Evolutionary conservation across 805 yeast species (phyloP).

Genomic region (Blastobotrys peoriensis): DNA sequence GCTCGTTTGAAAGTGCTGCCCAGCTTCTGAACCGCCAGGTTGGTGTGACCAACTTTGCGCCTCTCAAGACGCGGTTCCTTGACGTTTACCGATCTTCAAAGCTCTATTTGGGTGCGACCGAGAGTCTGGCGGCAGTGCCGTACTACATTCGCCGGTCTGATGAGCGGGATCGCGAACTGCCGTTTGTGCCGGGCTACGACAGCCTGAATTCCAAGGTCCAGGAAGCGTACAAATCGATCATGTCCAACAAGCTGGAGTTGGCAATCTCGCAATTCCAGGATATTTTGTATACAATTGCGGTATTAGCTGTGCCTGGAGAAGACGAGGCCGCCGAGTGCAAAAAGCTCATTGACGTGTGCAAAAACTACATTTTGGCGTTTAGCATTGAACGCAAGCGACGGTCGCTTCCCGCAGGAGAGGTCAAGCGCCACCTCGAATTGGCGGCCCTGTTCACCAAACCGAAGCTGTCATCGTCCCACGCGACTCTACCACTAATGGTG

Average conservation of each 20-base stretch:
- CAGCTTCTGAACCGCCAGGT: conserved; percentile 84
- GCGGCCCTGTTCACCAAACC: conserved; percentile 94
- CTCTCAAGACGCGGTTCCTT: conserved; percentile 73
- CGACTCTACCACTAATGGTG: conserved; percentile 82
- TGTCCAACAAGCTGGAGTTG: conserved; percentile 72
- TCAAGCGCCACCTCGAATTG: conserved; percentile 83
- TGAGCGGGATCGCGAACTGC: conserved; percentile 52
- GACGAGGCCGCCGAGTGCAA: conserved; percentile 73
- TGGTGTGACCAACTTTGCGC: conserved; percentile 82
- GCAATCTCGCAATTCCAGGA: conserved; percentile 78
- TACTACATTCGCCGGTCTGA: conserved; percentile 55
- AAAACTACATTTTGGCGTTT: conserved; percentile 87
- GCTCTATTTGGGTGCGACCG: conserved; percentile 65
- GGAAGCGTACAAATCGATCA: conserved; percentile 77
- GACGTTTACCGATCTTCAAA: conserved; percentile 80
- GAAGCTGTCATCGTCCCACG: conserved; percentile 74
- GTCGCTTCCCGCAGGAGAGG: conserved; percentile 55
- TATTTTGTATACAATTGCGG: conserved; percentile 67
- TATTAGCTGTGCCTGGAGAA: conserved; percentile 62
- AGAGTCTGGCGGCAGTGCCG: conserved; percentile 64
- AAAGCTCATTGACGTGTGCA: conserved; percentile 66
- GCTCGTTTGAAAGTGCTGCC: conserved; percentile 94
- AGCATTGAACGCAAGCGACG: conserved; percentile 90
- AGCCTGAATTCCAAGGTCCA: conserved; percentile 53
- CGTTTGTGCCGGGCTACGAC: conserved; percentile 71